Evolutionary conservation across 2,329 filamentous ascomycete genomes (phyloP).

Genomic region (Colletotrichum sp.): DNA sequence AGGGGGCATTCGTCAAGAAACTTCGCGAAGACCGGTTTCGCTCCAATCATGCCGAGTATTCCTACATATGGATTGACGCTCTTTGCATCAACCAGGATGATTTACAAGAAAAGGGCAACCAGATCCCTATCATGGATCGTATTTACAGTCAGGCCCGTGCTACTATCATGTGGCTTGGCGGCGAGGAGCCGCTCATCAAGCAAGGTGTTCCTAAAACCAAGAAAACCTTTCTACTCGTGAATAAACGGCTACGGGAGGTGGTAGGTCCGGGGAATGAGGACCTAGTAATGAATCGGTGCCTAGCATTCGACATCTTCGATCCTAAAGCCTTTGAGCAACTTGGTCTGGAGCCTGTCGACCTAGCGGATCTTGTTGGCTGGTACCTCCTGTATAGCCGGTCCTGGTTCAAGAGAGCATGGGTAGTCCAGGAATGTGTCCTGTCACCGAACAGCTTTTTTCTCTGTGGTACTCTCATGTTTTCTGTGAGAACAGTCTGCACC

Average conservation of each 20-base stretch:
- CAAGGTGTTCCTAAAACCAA: not conserved
- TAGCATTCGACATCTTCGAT: fast-evolving
- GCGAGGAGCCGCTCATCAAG: not conserved
- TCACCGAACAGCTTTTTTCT: fast-evolving
- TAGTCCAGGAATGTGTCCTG: not conserved
- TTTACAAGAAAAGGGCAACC: not conserved
- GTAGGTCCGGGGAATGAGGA: fast-evolving
- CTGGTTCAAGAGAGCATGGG: not conserved
- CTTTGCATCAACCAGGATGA: not conserved
- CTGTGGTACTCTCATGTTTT: not conserved
- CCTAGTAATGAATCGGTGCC: fast-evolving
- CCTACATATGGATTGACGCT: not conserved
- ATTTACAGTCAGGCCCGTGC: not conserved
- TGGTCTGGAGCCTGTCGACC: not conserved
- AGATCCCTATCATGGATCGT: not conserved
- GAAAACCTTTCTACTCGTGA: not conserved
- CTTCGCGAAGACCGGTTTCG: not conserved
- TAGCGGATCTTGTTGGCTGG: not conserved
- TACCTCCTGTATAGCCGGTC: not conserved
- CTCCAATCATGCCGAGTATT: not conserved
- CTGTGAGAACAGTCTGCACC: too few species aligned
- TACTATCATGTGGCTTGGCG: not conserved
- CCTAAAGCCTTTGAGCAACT: fast-evolving
- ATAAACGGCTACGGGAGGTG: fast-evolving
- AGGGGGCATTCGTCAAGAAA: fast-evolving